Conservation (phyloP, 139 green algal genomes). For the Raphidocelis subcapitata region DNA sequence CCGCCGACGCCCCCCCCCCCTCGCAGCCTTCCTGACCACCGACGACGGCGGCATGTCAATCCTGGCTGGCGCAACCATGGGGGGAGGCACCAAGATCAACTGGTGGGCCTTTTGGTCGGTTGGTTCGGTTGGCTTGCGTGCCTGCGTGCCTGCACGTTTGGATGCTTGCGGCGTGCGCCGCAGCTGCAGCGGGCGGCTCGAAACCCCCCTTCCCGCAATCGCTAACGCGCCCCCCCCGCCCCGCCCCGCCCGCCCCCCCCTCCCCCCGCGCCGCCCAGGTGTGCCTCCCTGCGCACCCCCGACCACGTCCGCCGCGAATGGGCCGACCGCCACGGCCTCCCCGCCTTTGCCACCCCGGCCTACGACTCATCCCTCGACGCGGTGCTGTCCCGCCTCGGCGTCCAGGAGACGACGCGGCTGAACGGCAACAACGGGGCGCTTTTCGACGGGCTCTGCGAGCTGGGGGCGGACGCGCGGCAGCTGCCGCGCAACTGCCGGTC, state of each 20-base stretch:
- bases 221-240: too few relatives aligned
- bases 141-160: too few relatives aligned
- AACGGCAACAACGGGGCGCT: conserved; percentile 40
- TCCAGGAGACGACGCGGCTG: conserved; percentile 26
- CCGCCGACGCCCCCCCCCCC: conserved; percentile 1
- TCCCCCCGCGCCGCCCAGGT: too few relatives aligned
- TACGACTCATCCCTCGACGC: conserved; percentile 26
- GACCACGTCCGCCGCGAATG: conserved; percentile 42
- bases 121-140: too few relatives aligned
- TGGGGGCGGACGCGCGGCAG: conserved; percentile 42
- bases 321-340: conserved; percentile 17
- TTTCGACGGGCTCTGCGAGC: conserved; percentile 29
- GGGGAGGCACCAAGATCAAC: conserved; percentile 69
- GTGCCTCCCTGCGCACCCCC: conserved; percentile 41
- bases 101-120: conserved; percentile 34
- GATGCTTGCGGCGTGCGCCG: too few relatives aligned
- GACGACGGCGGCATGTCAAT: conserved; percentile 46
- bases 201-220: too few relatives aligned
- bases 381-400: conserved; percentile 27
- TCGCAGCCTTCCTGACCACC: conserved; percentile 25
- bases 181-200: too few relatives aligned
- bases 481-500: conserved; percentile 52
- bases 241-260: too few relatives aligned
- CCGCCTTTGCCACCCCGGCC: not conserved
- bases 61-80: conserved; percentile 66